Evolutionary conservation across 139 green algal species (phyloP), one percentile per base, ranked within the genome.

Genomic region (Yamagishiella unicocca): DNA sequence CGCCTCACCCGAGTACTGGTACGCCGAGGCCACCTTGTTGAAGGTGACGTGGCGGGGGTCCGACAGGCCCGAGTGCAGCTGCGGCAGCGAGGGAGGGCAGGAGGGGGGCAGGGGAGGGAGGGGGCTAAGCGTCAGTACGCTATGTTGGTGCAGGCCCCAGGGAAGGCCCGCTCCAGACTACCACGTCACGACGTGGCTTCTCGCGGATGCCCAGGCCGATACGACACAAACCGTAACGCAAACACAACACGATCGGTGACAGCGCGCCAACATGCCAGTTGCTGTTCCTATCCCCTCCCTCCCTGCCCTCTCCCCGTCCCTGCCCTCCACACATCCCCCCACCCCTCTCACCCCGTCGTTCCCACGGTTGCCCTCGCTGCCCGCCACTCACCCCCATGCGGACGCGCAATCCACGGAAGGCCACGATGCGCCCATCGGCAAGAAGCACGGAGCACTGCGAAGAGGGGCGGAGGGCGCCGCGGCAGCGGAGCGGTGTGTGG

Each of bases 11-110:
- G 3, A n/a, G 79, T 85, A 85, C 42, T 62, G 42, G 38, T 85
- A 85, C 5, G 61, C 14, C 2, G 61, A 22, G 19, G 54, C 42
- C 24, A 85, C 79, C n/a, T 64, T 62, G 62, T 85, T 85, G 79
- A 76, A 85, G 29, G 21, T 21, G 1, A 85, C 42, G 17, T 64
- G 25, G 19, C 27, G 12, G 2, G 58, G 38, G 27, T 62, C n/a
- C 27, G 33, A 25, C 22, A 85, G 79, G 14, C 79, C 79, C 42
- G 42, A 45, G 40, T 85, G 79, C 42, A 85, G 76, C 54, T 76
- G 50, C 10, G 24, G 64, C n/a, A 31, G 64, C 10, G 8, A 73
- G 29, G 31, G n/a, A 25, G n/a, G 24, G 64, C 6, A 9, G 31
- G 9, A 31, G 58, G 58, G 58, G 22, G 58, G 58, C 58, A 35